Base-by-base conservation (phyloP, 2,329 filamentous ascomycete species). In the Pseudocercospora crystallina region DNA sequence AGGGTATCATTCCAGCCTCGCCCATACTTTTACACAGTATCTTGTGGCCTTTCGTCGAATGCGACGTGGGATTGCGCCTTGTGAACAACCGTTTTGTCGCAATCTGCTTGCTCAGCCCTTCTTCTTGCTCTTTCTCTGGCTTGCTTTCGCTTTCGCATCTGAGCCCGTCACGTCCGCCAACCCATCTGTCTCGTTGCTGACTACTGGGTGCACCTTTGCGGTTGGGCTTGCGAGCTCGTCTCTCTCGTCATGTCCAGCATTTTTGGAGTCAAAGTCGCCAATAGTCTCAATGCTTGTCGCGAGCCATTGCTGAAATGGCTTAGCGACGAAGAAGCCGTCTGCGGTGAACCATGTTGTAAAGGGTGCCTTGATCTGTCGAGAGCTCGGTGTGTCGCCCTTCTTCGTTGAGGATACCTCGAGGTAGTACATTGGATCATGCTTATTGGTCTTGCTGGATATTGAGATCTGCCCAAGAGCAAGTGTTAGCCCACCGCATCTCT, bases 391-490 rank as follows among this genome's bases (percentile, higher is more conserved):
- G 32, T 48, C 41, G 35, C 49, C 48, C n/a, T 53, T 42, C 31
- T 61, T 51, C 8, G 57, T 54, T 12, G 53, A 49, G 1, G 57
- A 49, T 44, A 96, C 78, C 37, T 80, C 83, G 53, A 96, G 74
- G 65, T 87, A 80, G 76, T 99, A 99, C 38, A 84, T 80, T 1
- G 90, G 89, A 34, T 85, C 80, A 71, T 91, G 83, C 70, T 96
- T 96, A 65, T 87, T 85, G 1, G 83, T 84, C 1, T 80, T 81
- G 34, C 85, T 89, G 2, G 80, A 77, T 60, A 97, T 84, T 12
- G 81, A 81, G 66, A 96, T 80, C 86, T 94, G 9, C n/a, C 7
- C 20, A 26, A 26, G 20, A 26, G 20, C 20, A 14, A n/a, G 13
- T 8, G 26, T 45, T 12, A 47, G 42, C 36, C 14, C 30, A 30